These are phyloP conservation scores for Curvularia verruculosa DNA, from an alignment of 2,329 filamentous ascomycete genomes.

Conservation along the genomic window DNA sequence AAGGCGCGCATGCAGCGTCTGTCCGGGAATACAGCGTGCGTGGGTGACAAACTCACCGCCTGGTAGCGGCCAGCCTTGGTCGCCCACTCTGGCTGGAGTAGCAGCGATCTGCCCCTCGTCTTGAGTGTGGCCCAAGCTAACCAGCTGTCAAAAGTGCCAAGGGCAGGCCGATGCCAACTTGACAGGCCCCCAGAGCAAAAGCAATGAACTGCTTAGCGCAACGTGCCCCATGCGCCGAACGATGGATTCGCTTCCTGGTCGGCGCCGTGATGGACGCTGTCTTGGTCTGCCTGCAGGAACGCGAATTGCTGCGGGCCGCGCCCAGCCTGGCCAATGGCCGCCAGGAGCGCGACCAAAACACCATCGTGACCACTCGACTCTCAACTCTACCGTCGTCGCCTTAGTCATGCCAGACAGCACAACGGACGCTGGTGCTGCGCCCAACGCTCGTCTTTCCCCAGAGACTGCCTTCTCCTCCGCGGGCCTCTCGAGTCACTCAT, in stretches of 20 bases:
- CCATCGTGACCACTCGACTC: not conserved
- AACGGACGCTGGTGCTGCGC: not conserved
- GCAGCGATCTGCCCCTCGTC: constrained; percentile 7
- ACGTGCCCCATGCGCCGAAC: constrained; percentile 22
- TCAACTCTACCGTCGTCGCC: not conserved
- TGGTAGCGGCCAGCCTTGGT: not conserved
- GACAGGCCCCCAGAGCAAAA: constrained; percentile 18
- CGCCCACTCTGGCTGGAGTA: not conserved
- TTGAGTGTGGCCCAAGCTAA: constrained; percentile 3
- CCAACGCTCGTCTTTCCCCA: not conserved
- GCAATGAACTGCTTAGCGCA: constrained; percentile 16
- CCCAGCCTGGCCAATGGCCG: not conserved
- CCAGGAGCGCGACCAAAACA: constrained; percentile 12
- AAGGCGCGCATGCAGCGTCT: not conserved
- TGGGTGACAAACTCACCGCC: constrained; percentile 8
- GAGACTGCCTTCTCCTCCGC: too few relatives aligned
- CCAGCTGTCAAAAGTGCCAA: constrained; percentile 7
- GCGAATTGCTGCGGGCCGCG: constrained; percentile 17
- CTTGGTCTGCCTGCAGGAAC: constrained; percentile 19
- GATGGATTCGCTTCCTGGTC: constrained; percentile 20
- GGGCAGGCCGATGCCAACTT: constrained; percentile 7
- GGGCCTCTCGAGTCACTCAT: not conserved
- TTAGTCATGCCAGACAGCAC: not conserved
- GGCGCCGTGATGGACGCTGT: constrained; percentile 16
- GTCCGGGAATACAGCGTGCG: not conserved